Evolutionary conservation across 352 stramenopile species (phyloP), one percentile per base, ranked within the genome.

Genomic region (Phytophthora europaea): DNA sequence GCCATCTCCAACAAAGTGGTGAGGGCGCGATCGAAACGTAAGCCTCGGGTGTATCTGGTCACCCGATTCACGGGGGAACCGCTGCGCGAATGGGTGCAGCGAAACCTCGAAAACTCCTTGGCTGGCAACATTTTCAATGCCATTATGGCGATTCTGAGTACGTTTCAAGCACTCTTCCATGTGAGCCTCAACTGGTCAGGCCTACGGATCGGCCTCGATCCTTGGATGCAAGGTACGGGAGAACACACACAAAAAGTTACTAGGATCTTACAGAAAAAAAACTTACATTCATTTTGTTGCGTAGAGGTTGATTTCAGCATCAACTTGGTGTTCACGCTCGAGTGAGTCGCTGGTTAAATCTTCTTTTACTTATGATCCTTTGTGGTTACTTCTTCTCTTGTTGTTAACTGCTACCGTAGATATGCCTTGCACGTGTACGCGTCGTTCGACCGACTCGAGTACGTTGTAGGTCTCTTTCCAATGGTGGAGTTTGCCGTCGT

Each of bases 91-190:
- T 95, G 84, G 83, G 75, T 92, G 53, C 86, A 92, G 31, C 85
- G 88, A 50, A 95, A 92, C 52, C 81, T 94, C 10, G 84, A 93
- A 70, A 87, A 85, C 36, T 91, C 86, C 31, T 79, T 83, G 12
- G 76, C 74, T 12, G 85, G 81, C 12, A 89, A 65, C 56, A 38
- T 78, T 33, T 70, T 88, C 31, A 74, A 85, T 16, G 40, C 65
- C 4, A 56, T 71, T 6, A 89, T 92, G 75, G 82, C 82, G 5
- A 31, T 87, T 12, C 66, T 93, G 15, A 92, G 86, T 63, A 68
- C 88, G 3, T 91, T 90, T 38, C 79, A 92, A 56, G 86, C 91
- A 40, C 61, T 88, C 2, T 88, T 89, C 33, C 89, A 94, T 62
- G 75, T 92, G 2, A 85, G 77, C 34, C 72, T 82, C 20, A 94